Conservation (phyloP, 257 asterid genomes). For the Solanum dulcamara region DNA sequence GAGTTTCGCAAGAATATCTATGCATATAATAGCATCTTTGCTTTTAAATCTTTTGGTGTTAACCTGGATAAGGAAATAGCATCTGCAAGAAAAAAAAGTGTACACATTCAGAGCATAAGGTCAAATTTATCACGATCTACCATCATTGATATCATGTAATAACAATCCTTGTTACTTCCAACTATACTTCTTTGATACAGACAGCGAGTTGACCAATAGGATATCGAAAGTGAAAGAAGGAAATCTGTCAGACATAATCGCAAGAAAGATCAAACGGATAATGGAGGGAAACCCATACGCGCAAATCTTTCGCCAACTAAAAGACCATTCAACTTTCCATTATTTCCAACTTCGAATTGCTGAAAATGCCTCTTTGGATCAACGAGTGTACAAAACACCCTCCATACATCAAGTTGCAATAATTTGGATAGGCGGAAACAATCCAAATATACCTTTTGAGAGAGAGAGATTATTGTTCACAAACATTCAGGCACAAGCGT, state of each 20-base stretch:
- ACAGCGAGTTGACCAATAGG: background rate
- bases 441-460: background rate
- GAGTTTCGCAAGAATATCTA: background rate
- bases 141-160: background rate
- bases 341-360: background rate
- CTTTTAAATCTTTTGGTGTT: background rate
- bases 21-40: background rate
- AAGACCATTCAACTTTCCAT: background rate
- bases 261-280: background rate
- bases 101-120: background rate
- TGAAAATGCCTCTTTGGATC: background rate
- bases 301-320: background rate
- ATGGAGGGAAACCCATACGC: background rate
- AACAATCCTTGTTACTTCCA: background rate
- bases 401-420: background rate
- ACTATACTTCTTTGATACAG: background rate
- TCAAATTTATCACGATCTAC: background rate
- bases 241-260: background rate
- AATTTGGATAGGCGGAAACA: background rate
- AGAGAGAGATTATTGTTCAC: background rate
- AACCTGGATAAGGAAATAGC: background rate
- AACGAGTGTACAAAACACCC: background rate
- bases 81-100: background rate
- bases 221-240: background rate
- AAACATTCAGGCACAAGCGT: background rate